Evolutionary conservation across 164 flowering plant genomes (phyloP).

Genomic region (Paratinospora sagittata): DNA sequence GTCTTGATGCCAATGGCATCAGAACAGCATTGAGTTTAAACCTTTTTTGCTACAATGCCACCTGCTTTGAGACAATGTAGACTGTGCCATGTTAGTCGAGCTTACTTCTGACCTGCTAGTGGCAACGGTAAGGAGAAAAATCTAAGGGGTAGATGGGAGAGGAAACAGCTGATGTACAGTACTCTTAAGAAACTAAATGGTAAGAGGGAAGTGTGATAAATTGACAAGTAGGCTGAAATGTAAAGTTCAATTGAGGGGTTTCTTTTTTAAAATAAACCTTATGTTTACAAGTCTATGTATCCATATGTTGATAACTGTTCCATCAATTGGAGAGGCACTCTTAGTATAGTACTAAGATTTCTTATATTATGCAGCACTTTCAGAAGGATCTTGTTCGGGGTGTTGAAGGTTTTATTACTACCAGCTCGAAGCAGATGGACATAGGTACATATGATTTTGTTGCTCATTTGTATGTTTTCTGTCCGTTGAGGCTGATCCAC

Average conservation of each 20-base stretch:
- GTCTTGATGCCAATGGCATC: too few species aligned
- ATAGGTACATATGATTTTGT: constrained; percentile 38
- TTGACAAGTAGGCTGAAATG: too few species aligned
- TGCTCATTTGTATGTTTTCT: constrained; percentile 6
- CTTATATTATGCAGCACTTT: constrained; percentile 52
- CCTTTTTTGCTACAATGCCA: too few species aligned
- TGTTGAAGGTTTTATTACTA: constrained; percentile 56
- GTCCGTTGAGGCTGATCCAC: constrained; percentile 12
- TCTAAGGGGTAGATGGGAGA: neutral
- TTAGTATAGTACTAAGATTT: neutral
- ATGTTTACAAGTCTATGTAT: neutral
- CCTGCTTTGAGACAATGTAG: too few species aligned
- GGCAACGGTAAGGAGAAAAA: neutral
- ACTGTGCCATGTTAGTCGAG: too few species aligned
- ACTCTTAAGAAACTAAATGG: too few species aligned
- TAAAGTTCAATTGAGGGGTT: too few species aligned
- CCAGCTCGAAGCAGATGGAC: constrained; percentile 65
- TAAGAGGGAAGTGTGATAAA: too few species aligned
- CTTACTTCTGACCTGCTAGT: too few species aligned
- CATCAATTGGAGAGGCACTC: neutral
- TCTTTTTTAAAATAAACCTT: neutral
- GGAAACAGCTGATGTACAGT: too few species aligned
- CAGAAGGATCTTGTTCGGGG: constrained; percentile 84
- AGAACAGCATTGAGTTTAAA: too few species aligned
- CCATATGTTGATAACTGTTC: neutral